Conservation (phyloP, 2,329 filamentous ascomycete species). For the Biscogniauxia marginata region DNA sequence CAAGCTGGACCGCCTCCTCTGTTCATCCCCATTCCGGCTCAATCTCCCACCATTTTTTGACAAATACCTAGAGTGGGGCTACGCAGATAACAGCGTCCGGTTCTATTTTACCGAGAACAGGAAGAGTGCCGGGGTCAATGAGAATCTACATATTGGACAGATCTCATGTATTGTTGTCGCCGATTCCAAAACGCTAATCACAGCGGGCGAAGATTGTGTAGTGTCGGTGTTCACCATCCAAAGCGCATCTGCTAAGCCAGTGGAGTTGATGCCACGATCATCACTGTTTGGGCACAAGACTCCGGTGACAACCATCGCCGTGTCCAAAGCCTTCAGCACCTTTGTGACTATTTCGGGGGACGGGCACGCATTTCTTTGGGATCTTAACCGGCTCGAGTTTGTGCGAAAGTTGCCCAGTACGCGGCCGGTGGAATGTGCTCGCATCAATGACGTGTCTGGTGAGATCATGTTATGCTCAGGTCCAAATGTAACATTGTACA, state of each 20-base stretch:
- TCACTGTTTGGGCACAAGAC: constrained; percentile 89
- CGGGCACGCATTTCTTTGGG: constrained; percentile 86
- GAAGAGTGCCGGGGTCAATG: constrained; percentile 81
- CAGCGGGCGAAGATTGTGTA: constrained; percentile 88
- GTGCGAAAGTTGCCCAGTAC: constrained; percentile 68
- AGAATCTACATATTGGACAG: constrained; percentile 90
- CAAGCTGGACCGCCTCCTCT: constrained; percentile 80
- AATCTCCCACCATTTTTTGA: constrained; percentile 86
- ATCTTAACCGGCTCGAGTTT: constrained; percentile 86
- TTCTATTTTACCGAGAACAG: constrained; percentile 85
- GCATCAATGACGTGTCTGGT: constrained; percentile 87
- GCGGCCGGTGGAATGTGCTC: constrained; percentile 67
- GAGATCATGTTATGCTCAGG: constrained; percentile 85
- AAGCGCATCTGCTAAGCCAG: constrained; percentile 60
- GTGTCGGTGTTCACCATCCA: constrained; percentile 79
- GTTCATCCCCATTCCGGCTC: constrained; percentile 77
- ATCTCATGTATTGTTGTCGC: constrained; percentile 81
- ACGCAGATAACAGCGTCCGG: constrained; percentile 85
- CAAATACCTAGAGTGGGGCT: constrained; percentile 94
- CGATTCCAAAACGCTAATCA: constrained; percentile 87
- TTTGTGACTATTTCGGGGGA: constrained; percentile 81
- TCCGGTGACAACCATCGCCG: constrained; percentile 76
- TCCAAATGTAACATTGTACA: constrained; percentile 73
- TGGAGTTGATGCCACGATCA: constrained; percentile 76
- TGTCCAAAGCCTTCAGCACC: constrained; percentile 84